Base-by-base conservation (phyloP, 306 rosid species). In the Castanospermum australe region DNA sequence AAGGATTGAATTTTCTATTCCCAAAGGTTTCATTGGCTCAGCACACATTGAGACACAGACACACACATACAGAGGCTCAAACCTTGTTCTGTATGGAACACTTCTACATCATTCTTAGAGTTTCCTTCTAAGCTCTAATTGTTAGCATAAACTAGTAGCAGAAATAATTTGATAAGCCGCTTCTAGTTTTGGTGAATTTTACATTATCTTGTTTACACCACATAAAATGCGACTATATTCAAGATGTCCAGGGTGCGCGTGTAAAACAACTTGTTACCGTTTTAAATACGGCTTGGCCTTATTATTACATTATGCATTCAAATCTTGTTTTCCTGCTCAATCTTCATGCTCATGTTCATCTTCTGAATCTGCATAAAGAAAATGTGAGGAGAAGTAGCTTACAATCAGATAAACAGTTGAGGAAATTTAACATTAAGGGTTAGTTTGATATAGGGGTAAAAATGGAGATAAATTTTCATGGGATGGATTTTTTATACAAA, bases 331-430 rank as follows among this genome's bases (percentile, higher is more conserved):
- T 64, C 80, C 65, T 50, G 44, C 18, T 93, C 85, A 91, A 79
- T 95, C 98, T 86, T 90, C 92, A 72, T 95, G 98, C 20, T 91
- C 92, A 30, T 95, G 92, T 81, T 94, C 98, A 28, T 83, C 93
- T 87, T 94, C 99, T 30, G 98, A 91, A 88, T 95, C 99, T 95
- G 89, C 86, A 78, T 33, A 52, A 44, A 52, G 50, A 73, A 76
- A 67, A 64, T 33, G 76, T 2, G 11, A 25, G 30, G 10, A 63
- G 25, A 13, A 71, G 15, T 45, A 33, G 8, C 71, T 79, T 57
- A n/a, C n/a, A 39, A 50, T 51, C 76, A 65, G 74, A 64, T 14
- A 63, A 55, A 32, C 56, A 62, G 72, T 45, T 50, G 3, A 65
- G 24, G 17, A 39, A 20, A 39, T 39, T n/a, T n/a, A n/a, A n/a